These are phyloP conservation scores for Nannochloris sp. DNA, from an alignment of 139 green algal genomes.

Conservation along the genomic window DNA sequence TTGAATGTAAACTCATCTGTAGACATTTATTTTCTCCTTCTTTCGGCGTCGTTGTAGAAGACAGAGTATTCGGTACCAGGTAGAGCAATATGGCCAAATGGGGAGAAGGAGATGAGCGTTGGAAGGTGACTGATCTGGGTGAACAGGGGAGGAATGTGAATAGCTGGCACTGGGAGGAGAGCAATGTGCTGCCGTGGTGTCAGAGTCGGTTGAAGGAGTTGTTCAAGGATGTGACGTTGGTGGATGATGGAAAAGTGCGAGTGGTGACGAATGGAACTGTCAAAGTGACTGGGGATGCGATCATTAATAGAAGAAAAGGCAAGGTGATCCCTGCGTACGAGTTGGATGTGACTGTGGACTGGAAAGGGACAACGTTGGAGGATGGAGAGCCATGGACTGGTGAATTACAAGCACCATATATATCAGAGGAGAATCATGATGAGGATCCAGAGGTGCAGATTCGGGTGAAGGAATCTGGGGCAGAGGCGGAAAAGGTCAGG, in stretches of 20 bases:
- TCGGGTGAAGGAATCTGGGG: neutral
- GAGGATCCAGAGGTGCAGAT: conserved; percentile 75
- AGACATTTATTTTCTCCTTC: neutral
- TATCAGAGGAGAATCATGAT: conserved; percentile 78
- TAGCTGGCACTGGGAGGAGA: conserved; percentile 75
- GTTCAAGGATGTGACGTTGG: conserved; percentile 30
- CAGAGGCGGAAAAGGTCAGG: conserved; percentile 20
- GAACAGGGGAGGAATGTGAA: conserved; percentile 73
- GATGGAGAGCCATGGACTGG: conserved; percentile 14
- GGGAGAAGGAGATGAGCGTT: conserved; percentile 78
- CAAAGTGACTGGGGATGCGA: conserved; percentile 40
- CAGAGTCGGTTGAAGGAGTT: conserved; percentile 49
- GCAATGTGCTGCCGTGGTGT: conserved; percentile 63
- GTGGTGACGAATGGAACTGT: conserved; percentile 11
- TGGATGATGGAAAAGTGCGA: neutral
- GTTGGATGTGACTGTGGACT: conserved; percentile 59
- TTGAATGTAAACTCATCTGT: neutral
- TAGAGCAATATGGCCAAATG: conserved; percentile 54
- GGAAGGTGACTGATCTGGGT: conserved; percentile 76
- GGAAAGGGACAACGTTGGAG: conserved; percentile 27
- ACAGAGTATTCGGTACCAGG: neutral
- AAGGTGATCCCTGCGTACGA: conserved; percentile 83
- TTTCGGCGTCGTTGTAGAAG: neutral
- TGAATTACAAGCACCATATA: conserved; percentile 46
- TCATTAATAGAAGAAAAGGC: conserved; percentile 81